Percentiles rank a stretch among this genome's conserved stretches.
These are phyloP conservation scores for Chenopodium suecicum DNA, from an alignment of 148 eudicot species.

Conservation along the genomic window DNA sequence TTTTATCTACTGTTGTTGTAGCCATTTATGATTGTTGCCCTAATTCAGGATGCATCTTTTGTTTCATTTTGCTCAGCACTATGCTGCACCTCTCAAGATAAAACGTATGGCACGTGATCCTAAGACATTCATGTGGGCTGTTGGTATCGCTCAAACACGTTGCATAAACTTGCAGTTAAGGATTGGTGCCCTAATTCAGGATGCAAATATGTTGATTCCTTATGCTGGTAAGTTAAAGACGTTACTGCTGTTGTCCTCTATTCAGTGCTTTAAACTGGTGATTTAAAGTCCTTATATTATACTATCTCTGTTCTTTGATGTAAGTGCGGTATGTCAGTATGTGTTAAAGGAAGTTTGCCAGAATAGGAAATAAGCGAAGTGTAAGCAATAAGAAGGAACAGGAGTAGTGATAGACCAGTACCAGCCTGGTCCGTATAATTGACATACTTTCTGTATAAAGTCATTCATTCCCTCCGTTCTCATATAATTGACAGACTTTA, in stretches of 20 bases:
- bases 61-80: constrained; percentile 52
- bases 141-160: constrained; percentile 85
- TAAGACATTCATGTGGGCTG: constrained; percentile 92
- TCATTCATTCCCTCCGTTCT: too few relatives aligned
- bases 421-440: too few relatives aligned
- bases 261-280: not conserved
- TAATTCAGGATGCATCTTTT: not conserved
- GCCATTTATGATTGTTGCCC: not conserved
- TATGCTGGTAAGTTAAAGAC: constrained; percentile 73
- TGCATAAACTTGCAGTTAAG: constrained; percentile 70
- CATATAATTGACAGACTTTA: too few relatives aligned
- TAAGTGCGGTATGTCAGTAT: too few relatives aligned
- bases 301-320: too few relatives aligned
- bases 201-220: constrained; percentile 88
- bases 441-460: too few relatives aligned
- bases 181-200: constrained; percentile 81
- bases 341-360: too few relatives aligned
- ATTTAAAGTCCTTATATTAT: not conserved
- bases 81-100: constrained; percentile 86
- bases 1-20: not conserved
- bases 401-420: too few relatives aligned
- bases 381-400: too few relatives aligned
- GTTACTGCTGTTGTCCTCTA: constrained; percentile 11
- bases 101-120: constrained; percentile 86
- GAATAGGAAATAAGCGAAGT: too few relatives aligned